Evolutionary conservation across 2,329 filamentous ascomycete genomes (phyloP).

Genomic region (Hypoxylon sp.): DNA sequence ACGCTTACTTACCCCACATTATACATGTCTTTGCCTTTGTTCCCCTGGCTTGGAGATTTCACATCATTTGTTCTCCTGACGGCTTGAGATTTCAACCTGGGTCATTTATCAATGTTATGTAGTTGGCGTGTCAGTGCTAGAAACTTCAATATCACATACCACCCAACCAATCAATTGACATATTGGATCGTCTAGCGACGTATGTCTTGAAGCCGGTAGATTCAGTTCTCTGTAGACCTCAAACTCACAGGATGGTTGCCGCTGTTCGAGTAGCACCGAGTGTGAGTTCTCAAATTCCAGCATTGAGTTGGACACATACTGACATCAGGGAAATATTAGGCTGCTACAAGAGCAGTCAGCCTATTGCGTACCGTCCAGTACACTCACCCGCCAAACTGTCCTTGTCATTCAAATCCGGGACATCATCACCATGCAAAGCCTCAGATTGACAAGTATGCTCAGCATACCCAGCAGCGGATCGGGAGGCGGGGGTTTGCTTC

Average conservation of each 20-base stretch:
- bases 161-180: neutral
- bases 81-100: slow-evolving; percentile 11
- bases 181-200: neutral
- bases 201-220: neutral
- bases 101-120: neutral
- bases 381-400: slow-evolving; percentile 87
- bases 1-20: slow-evolving; percentile 38
- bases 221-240: neutral
- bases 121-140: neutral
- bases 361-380: slow-evolving; percentile 92
- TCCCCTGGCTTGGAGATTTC: slow-evolving; percentile 2
- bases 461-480: slow-evolving; percentile 57
- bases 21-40: slow-evolving; percentile 23
- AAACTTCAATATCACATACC: neutral
- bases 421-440: slow-evolving; percentile 77
- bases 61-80: neutral
- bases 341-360: slow-evolving; percentile 75
- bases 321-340: slow-evolving; percentile 56
- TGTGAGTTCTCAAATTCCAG: slow-evolving; percentile 50
- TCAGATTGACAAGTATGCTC: slow-evolving; percentile 58
- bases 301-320: neutral
- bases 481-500: slow-evolving; percentile 75
- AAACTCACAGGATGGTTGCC: slow-evolving; percentile 50
- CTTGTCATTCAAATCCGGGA: slow-evolving; percentile 91
- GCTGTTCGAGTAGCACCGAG: slow-evolving; percentile 56